Percentiles rank a stretch among this genome's conserved stretches.
phyloP scores from a whole-genome alignment of 257 asterid genomes.

The Nicotiana tabacum region DNA sequence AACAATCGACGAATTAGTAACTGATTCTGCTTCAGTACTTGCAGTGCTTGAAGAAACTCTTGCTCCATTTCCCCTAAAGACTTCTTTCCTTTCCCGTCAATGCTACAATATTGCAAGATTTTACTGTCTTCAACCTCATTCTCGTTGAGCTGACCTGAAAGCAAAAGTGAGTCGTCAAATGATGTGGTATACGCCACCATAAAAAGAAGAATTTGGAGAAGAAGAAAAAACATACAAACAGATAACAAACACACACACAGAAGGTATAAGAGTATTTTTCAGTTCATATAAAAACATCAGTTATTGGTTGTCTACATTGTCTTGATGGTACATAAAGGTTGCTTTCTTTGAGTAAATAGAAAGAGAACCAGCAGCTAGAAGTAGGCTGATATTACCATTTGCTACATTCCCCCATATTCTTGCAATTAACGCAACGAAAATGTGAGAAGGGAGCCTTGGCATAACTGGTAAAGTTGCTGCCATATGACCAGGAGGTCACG shows the following conservation, averaged over 20 bases:
- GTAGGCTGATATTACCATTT: too few relatives aligned
- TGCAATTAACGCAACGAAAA: too few relatives aligned
- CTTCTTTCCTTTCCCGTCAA: conserved; percentile 63
- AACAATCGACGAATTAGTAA: not conserved
- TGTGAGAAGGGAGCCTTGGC: too few relatives aligned
- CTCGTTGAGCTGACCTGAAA: conserved; percentile 62
- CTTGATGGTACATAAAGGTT: too few relatives aligned
- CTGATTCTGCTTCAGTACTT: conserved; percentile 30
- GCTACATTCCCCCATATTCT: too few relatives aligned
- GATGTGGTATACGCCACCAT: not conserved
- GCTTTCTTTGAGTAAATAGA: too few relatives aligned
- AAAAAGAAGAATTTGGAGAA: not conserved
- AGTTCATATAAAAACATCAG: too few relatives aligned
- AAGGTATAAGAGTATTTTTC: not conserved
- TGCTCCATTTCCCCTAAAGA: conserved; percentile 94
- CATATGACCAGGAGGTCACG: too few relatives aligned
- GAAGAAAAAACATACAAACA: not conserved
- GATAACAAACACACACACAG: too few relatives aligned
- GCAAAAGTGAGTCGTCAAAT: not conserved
- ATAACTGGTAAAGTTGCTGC: too few relatives aligned
- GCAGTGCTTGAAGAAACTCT: conserved; percentile 93
- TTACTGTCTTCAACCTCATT: conserved; percentile 75
- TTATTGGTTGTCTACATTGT: too few relatives aligned
- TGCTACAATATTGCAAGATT: conserved; percentile 78
- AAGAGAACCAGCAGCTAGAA: too few relatives aligned